Conservation (phyloP, 208 protist species). For the Trypanosoma avium region DNA sequence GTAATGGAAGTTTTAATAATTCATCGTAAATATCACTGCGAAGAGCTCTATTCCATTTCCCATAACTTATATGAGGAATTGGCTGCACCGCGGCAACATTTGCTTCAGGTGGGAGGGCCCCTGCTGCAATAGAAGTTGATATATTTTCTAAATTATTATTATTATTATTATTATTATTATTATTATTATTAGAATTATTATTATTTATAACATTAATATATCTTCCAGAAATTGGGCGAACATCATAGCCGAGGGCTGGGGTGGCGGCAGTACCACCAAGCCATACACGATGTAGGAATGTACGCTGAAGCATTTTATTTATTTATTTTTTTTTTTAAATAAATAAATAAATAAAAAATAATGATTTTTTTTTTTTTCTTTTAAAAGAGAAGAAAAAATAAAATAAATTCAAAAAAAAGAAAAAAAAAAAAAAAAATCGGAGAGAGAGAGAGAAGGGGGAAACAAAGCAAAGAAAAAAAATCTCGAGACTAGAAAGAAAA, state of each 20-base stretch:
- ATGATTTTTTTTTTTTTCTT: background rate
- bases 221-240: slow-evolving; percentile 42
- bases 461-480: too few relatives aligned
- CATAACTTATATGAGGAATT: slow-evolving; percentile 25
- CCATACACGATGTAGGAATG: slow-evolving; percentile 42
- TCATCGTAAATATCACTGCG: slow-evolving; percentile 86
- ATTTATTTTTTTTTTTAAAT: background rate
- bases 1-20: slow-evolving; percentile 82
- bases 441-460: too few relatives aligned
- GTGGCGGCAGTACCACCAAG: slow-evolving; percentile 59
- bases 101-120: slow-evolving; percentile 33
- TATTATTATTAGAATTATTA: too few relatives aligned
- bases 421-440: too few relatives aligned
- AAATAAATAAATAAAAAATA: background rate
- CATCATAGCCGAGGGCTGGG: slow-evolving; percentile 59
- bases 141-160: too few relatives aligned
- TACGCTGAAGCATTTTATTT: slow-evolving; percentile 40
- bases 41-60: slow-evolving; percentile 60
- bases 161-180: too few relatives aligned
- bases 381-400: too few relatives aligned
- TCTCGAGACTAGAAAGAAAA: too few relatives aligned
- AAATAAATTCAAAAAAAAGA: too few relatives aligned
- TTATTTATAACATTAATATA: slow-evolving; percentile 82
- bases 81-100: slow-evolving; percentile 35
- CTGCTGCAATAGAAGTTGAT: slow-evolving; percentile 36